These are phyloP conservation scores for Fraxinus latifolia DNA, from an alignment of 305 asterid species.

Conservation along the genomic window DNA sequence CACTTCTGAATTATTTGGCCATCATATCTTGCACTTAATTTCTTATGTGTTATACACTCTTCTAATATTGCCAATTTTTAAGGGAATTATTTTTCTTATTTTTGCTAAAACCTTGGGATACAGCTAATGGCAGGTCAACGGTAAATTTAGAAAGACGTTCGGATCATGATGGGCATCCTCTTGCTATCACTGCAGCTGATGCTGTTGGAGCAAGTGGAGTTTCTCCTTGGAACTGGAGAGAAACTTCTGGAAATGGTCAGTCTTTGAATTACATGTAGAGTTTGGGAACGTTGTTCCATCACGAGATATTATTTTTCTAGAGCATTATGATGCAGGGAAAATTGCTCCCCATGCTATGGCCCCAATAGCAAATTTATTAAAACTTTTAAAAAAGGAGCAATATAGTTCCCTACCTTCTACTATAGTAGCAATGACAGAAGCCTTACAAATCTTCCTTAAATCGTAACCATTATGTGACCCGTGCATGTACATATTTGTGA, in stretches of 20 bases:
- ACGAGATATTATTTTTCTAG: neutral
- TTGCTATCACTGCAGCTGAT: slow-evolving; percentile 79
- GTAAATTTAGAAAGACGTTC: slow-evolving; percentile 68
- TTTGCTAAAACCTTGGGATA: slow-evolving; percentile 19
- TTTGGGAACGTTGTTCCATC: neutral
- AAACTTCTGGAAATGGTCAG: slow-evolving; percentile 74
- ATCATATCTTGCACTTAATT: neutral
- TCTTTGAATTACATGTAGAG: neutral
- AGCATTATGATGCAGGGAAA: neutral
- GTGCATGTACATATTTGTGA: neutral
- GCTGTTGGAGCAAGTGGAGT: slow-evolving; percentile 69
- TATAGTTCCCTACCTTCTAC: neutral
- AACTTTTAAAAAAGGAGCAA: neutral
- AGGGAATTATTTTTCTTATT: neutral
- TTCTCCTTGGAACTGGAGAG: slow-evolving; percentile 93
- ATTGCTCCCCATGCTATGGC: neutral
- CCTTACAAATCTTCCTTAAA: neutral
- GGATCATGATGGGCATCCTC: slow-evolving; percentile 86
- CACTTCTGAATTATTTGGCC: neutral
- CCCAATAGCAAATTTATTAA: neutral
- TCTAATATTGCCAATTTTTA: neutral
- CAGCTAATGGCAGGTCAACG: slow-evolving; percentile 69
- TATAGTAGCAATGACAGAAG: neutral
- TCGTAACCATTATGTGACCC: neutral
- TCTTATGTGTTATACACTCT: neutral